Evolutionary conservation across 2,329 filamentous ascomycete species (phyloP), one percentile per base, ranked within the genome.

Genomic region (Monosporascus sp.): DNA sequence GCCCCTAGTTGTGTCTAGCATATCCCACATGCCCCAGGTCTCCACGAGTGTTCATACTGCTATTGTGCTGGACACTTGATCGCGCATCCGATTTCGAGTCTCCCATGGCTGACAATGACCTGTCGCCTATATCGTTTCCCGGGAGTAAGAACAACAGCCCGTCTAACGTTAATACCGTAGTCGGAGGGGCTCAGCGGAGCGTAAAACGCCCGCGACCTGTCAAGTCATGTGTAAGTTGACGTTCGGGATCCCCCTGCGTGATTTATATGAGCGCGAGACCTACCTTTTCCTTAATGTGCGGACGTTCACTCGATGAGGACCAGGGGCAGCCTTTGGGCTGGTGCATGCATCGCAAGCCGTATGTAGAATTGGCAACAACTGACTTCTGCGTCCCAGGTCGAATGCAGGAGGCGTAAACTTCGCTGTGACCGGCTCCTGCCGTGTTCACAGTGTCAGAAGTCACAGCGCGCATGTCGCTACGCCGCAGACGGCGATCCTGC

Each of bases 361-460:
- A 17, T 3, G 14, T 0, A 24, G 17, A 14, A 26, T 17, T 24
- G 35, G 8, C 24, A 11, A 6, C 17, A 41, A 41, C 37, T 41
- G 22, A 31, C 48, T n/a, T 15, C 17, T 28, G 3, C 9, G 35
- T 8, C 24, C 18, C 24, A 50, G 48, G 26, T 40, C 53, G 77
- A 80, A 59, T 82, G 81, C 60, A 74, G 81, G 51, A 81, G 81
- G 63, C 74, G 81, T 60, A 84, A 81, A 64, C 68, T 82, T 5
- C 73, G 75, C 54, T 84, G 81, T 65, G 79, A 84, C 63, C 74
- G 81, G 45, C 70, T 75, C n/a, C 71, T 73, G 44, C 79, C 79
- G 4, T 84, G 81, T 60, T 78, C 78, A 6, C 80, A 83, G 63
- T 84, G 81, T 62, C 77, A 79, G 49, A 81, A 80, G 63, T 79